Percentiles rank a stretch among this genome's conserved stretches.
Evolutionary conservation across 2,329 filamentous ascomycete genomes (phyloP).

Genomic region (Colletotrichum destructivum): DNA sequence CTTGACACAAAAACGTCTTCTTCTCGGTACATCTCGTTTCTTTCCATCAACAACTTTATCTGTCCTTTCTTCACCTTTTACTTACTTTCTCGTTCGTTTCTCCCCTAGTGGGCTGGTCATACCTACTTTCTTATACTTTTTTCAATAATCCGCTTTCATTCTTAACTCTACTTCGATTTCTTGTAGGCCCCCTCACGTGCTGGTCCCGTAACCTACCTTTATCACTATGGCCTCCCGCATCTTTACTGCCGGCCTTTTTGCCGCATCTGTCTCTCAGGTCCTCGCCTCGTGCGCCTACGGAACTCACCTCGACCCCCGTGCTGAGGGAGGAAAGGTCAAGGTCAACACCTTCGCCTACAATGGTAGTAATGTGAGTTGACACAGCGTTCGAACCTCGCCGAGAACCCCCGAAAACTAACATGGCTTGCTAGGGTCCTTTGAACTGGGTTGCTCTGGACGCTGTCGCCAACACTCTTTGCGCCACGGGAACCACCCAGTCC

Average conservation of each 20-base stretch:
- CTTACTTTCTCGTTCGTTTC: conserved; percentile 38
- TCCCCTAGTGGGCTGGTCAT: conserved; percentile 40
- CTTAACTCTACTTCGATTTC: conserved; percentile 21
- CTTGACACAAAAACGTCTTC: conserved; percentile 27
- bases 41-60: conserved; percentile 21
- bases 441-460: conserved; percentile 61
- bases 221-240: conserved; percentile 39
- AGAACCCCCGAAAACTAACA: conserved; percentile 15
- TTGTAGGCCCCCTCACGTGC: conserved; percentile 34
- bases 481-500: conserved; percentile 61
- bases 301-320: conserved; percentile 53
- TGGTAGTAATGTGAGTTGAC: conserved; percentile 51
- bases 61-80: conserved; percentile 24
- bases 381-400: not conserved
- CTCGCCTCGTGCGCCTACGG: conserved; percentile 58
- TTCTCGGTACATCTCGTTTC: conserved; percentile 33
- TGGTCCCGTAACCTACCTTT: conserved; percentile 38
- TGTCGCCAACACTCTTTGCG: conserved; percentile 59
- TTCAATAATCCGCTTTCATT: conserved; percentile 9
- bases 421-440: conserved; percentile 56
- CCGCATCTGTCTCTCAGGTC: conserved; percentile 38
- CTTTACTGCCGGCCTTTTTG: conserved; percentile 37
- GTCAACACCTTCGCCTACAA: conserved; percentile 57
- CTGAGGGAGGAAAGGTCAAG: conserved; percentile 49
- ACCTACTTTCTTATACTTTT: conserved; percentile 30